A percentile compares a stretch with the other conserved stretches of the same genome.
phyloP scores from a whole-genome alignment of 73 alveolate genomes.

The Tetrahymena borealis region DNA sequence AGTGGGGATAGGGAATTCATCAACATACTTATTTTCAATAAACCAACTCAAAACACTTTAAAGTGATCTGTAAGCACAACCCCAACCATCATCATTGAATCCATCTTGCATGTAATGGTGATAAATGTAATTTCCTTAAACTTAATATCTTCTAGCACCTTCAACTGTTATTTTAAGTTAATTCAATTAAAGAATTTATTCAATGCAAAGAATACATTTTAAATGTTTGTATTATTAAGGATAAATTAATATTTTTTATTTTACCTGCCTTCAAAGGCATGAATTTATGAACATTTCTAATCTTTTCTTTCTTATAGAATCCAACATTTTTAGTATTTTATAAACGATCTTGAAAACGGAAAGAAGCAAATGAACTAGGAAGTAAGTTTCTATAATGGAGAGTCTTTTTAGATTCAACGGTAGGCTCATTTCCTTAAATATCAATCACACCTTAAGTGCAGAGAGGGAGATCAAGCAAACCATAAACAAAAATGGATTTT shows the following conservation, averaged over 20 bases:
- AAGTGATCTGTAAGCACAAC: slow-evolving; percentile 92
- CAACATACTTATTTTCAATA: slow-evolving; percentile 54
- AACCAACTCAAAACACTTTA: slow-evolving; percentile 75
- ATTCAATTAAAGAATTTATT: background rate
- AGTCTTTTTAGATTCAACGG: background rate
- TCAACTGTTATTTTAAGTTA: background rate
- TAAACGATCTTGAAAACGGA: background rate
- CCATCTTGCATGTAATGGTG: slow-evolving; percentile 93
- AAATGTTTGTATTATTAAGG: too few relatives aligned
- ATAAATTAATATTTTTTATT: too few relatives aligned
- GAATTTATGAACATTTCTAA: background rate
- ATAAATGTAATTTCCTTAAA: slow-evolving; percentile 79
- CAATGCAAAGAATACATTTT: too few relatives aligned
- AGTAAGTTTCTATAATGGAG: background rate
- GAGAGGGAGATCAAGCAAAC: background rate
- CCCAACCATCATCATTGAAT: slow-evolving; percentile 94
- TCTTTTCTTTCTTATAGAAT: background rate
- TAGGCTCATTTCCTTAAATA: background rate
- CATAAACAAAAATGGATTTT: background rate
- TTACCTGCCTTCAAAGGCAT: background rate
- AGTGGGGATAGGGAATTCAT: slow-evolving; percentile 44
- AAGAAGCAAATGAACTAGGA: background rate
- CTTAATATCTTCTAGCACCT: slow-evolving; percentile 29
- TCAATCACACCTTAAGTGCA: background rate
- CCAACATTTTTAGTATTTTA: background rate